Base-by-base conservation (phyloP, 192 early-diverging fungal genomes). In the Linnemannia exigua region DNA sequence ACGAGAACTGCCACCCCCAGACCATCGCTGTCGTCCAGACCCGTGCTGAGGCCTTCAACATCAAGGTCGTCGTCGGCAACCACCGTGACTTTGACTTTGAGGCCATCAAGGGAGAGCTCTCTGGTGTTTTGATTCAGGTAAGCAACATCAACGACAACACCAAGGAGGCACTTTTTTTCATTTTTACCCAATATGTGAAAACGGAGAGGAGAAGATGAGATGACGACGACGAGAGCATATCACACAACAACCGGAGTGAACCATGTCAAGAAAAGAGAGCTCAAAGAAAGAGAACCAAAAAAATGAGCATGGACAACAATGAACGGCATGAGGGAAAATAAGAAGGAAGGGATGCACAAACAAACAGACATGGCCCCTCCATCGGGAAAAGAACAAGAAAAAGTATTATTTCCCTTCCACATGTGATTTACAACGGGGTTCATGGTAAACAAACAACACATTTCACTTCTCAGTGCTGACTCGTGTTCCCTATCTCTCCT, bases 21-120 rank as follows among this genome's bases (percentile, higher is more conserved):
- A 99, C 99, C 22, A 95, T 99, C 87, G 95, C 96, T 8, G 96
- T 96, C 70, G 89, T 99, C 46, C 92, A 95, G 88, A 98, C 96
- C 8, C 91, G 99, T 50, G 98, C 98, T n/a, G 97, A 98, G 87
- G 95, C 96, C 22, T 97, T 99, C 89, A 95, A 95, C 72, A 97
- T 98, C 77, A 92, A 98, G 73, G 92, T 99, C 54, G 91, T 98
- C 41, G 94, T 97, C 46, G 95, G 94, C 38, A 92, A 98, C 85
- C 95, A 93, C 85, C 91, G 93, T 72, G 87, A 90, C 12, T 97
- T 93, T 82, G 95, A 99, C 67, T 95, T 98, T 87, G 92, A 88
- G 25, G 76, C 90, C 36, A 88, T 96, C 77, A 92, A 93, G 84
- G 95, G 93, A 76, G 93, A 96, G 70, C 90, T 99, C 51, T 92